Conservation (phyloP, 345 rosid species). For the Citrus reticulata region DNA sequence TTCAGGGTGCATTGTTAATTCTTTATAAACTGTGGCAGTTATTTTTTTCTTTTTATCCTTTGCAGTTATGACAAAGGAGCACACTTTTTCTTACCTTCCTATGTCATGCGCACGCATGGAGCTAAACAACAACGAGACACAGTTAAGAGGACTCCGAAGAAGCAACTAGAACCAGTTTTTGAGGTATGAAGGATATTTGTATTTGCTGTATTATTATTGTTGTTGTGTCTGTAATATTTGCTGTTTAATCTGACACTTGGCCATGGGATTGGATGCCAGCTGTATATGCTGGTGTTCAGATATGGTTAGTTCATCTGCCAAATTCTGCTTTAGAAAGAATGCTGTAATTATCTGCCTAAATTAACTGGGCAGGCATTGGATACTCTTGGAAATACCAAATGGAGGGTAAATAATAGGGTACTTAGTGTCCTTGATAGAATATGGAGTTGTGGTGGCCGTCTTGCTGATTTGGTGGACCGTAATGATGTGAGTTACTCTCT, state of each 20-base stretch:
- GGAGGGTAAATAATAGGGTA: conserved; percentile 76
- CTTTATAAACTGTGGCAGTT: background rate
- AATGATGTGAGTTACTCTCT: conserved; percentile 55
- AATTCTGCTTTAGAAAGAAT: background rate
- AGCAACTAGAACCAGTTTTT: conserved; percentile 71
- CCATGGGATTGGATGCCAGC: background rate
- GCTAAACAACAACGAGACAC: conserved; percentile 79
- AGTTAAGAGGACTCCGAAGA: conserved; percentile 52
- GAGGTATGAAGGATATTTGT: conserved; percentile 49
- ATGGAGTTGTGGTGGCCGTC: conserved; percentile 72
- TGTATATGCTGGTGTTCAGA: background rate
- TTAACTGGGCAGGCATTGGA: conserved; percentile 57
- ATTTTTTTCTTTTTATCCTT: conserved; percentile 10
- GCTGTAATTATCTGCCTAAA: conserved; percentile 7
- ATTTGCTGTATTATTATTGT: background rate
- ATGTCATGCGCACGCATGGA: conserved; percentile 91
- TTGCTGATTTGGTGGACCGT: conserved; percentile 68
- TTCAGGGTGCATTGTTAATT: conserved; percentile 7
- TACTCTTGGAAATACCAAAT: conserved; percentile 75
- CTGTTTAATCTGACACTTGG: conserved; percentile 5
- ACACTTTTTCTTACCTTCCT: conserved; percentile 74
- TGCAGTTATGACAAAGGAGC: conserved; percentile 92
- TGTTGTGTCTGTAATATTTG: background rate
- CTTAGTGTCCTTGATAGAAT: conserved; percentile 64
- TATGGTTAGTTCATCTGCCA: background rate